A percentile compares a stretch with the other conserved stretches of the same genome.
Conservation (phyloP, 495 filamentous ascomycete species). For the Daldinia concentrica region DNA sequence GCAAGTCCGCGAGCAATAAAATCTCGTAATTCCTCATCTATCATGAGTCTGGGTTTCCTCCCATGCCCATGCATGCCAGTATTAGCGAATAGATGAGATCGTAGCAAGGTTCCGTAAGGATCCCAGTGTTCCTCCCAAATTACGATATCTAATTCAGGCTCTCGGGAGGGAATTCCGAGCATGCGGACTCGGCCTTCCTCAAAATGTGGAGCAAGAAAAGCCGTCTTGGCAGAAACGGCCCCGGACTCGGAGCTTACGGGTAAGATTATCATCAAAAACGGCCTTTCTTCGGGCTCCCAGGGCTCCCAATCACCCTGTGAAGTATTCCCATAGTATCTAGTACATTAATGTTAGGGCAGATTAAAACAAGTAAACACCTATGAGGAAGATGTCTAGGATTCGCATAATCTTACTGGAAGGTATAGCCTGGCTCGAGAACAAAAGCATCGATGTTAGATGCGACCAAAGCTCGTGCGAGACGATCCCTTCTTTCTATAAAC, state of each 20-base stretch:
- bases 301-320: conserved; percentile 66
- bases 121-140: conserved; percentile 68
- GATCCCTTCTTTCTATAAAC: conserved; percentile 57
- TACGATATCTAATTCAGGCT: conserved; percentile 54
- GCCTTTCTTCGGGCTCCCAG: conserved; percentile 68
- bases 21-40: conserved; percentile 67
- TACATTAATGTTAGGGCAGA: not conserved
- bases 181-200: conserved; percentile 63
- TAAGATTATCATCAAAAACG: conserved; percentile 64
- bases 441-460: conserved; percentile 59
- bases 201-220: conserved; percentile 62
- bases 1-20: conserved; percentile 62
- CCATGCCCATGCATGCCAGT: not conserved
- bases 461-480: conserved; percentile 58
- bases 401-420: conserved; percentile 52
- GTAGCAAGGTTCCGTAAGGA: conserved; percentile 58
- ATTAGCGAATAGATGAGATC: conserved; percentile 44
- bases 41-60: conserved; percentile 56
- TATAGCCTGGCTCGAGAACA: conserved; percentile 65
- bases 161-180: conserved; percentile 59
- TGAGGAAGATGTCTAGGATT: not conserved
- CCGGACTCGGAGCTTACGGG: conserved; percentile 48
- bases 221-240: conserved; percentile 56
- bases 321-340: conserved; percentile 62
- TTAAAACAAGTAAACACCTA: not conserved